Percentiles rank a stretch among this genome's conserved stretches.
Evolutionary conservation across 345 rosid genomes (phyloP).

Genomic region (Aethionema arabicum): DNA sequence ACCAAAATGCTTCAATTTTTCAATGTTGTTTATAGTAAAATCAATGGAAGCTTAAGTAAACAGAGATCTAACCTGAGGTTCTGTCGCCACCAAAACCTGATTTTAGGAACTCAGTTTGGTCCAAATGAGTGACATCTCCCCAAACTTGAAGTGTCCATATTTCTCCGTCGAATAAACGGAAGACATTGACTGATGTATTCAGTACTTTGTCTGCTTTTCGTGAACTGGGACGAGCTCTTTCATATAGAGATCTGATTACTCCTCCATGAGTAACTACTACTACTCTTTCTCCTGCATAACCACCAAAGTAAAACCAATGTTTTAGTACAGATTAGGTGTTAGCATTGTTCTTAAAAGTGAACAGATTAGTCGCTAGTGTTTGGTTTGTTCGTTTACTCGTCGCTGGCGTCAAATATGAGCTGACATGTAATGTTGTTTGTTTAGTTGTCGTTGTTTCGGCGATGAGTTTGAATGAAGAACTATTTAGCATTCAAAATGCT

Average conservation of each 20-base stretch:
- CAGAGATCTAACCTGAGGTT: conserved; percentile 54
- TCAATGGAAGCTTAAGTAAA: neutral
- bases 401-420: no score
- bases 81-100: conserved; percentile 77
- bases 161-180: conserved; percentile 50
- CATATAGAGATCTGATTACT: conserved; percentile 58
- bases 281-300: conserved; percentile 57
- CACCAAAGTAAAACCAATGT: conserved; percentile 3
- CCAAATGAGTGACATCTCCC: conserved; percentile 66
- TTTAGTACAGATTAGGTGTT: conserved; percentile 1
- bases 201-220: conserved; percentile 46
- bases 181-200: conserved; percentile 64
- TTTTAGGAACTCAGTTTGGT: conserved; percentile 43
- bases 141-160: conserved; percentile 54
- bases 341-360: neutral
- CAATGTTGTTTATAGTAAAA: no score
- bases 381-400: no score
- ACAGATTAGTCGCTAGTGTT: neutral
- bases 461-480: no score
- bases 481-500: no score
- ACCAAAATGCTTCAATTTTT: no score
- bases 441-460: no score
- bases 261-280: conserved; percentile 81
- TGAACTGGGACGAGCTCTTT: conserved; percentile 61
- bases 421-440: no score